These are phyloP conservation scores for Lignosus rhinocerotis DNA, from an alignment of 1,284 basidiomycete species.

Conservation along the genomic window DNA sequence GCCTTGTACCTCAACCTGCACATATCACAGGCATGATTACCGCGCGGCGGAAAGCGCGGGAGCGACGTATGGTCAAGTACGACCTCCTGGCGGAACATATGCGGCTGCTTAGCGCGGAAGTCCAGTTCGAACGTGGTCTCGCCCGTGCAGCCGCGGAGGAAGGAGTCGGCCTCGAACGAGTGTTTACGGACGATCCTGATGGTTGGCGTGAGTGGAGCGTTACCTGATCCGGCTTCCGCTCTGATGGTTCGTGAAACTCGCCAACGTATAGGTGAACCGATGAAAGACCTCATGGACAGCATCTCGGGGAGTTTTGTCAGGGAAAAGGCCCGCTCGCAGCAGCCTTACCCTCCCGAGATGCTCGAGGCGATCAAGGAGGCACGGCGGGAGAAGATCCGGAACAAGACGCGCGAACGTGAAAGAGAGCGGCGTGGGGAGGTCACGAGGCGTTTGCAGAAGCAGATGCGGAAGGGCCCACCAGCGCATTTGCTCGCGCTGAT, in stretches of 20 bases:
- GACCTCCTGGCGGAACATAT: conserved; percentile 37
- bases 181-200: conserved; percentile 22
- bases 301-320: conserved; percentile 38
- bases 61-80: conserved; percentile 42
- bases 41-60: conserved; percentile 52
- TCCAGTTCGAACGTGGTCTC: conserved; percentile 51
- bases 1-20: conserved; percentile 74
- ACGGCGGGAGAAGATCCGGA: conserved; percentile 54
- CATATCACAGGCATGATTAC: conserved; percentile 70
- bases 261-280: neutral
- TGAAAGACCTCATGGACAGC: conserved; percentile 23
- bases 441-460: conserved; percentile 44
- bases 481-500: conserved; percentile 56
- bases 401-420: conserved; percentile 59
- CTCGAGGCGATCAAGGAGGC: conserved; percentile 52
- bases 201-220: conserved; percentile 46
- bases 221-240: neutral
- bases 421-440: conserved; percentile 65
- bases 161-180: conserved; percentile 26
- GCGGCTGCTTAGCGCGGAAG: conserved; percentile 54
- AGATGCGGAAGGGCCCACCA: conserved; percentile 57
- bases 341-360: conserved; percentile 49
- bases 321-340: conserved; percentile 42
- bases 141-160: conserved; percentile 15
- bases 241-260: neutral